phyloP scores from a whole-genome alignment of 2,329 filamentous ascomycete genomes.

The Neopestalotiopsis clavispora region DNA sequence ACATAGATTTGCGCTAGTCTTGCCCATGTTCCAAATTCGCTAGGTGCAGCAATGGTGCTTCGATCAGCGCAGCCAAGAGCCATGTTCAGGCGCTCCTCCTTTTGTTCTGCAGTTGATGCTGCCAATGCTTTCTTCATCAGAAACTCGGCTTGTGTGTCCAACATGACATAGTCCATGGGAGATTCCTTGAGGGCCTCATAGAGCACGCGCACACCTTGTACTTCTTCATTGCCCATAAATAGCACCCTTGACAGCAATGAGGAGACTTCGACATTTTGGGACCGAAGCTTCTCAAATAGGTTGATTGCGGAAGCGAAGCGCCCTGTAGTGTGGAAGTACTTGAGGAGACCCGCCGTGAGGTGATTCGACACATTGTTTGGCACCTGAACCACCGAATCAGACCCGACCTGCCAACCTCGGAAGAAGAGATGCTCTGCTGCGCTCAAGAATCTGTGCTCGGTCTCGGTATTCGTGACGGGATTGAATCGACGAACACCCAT shows the following conservation, averaged over 20 bases:
- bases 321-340: slow-evolving; percentile 94
- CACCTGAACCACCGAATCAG: slow-evolving; percentile 95
- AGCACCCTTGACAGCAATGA: slow-evolving; percentile 90
- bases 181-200: slow-evolving; percentile 88
- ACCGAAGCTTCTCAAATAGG: slow-evolving; percentile 92
- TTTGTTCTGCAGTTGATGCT: slow-evolving; percentile 57
- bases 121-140: slow-evolving; percentile 79
- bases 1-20: slow-evolving; percentile 93
- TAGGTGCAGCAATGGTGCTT: slow-evolving; percentile 92
- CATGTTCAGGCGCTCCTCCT: slow-evolving; percentile 75
- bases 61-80: slow-evolving; percentile 93
- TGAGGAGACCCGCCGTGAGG: slow-evolving; percentile 87
- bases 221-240: slow-evolving; percentile 94
- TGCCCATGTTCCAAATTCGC: slow-evolving; percentile 97
- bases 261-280: slow-evolving; percentile 90
- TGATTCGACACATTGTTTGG: slow-evolving; percentile 97
- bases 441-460: slow-evolving; percentile 93
- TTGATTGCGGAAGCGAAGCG: slow-evolving; percentile 96
- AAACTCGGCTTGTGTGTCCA: slow-evolving; percentile 93
- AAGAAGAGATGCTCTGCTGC: slow-evolving; percentile 96
- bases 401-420: slow-evolving; percentile 92
- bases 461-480: slow-evolving; percentile 96
- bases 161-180: slow-evolving; percentile 96
- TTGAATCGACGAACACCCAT: slow-evolving; percentile 98
- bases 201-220: slow-evolving; percentile 88